Evolutionary conservation across 2,329 filamentous ascomycete genomes (phyloP), one percentile per base, ranked within the genome.

Genomic region (Phoma sp.): DNA sequence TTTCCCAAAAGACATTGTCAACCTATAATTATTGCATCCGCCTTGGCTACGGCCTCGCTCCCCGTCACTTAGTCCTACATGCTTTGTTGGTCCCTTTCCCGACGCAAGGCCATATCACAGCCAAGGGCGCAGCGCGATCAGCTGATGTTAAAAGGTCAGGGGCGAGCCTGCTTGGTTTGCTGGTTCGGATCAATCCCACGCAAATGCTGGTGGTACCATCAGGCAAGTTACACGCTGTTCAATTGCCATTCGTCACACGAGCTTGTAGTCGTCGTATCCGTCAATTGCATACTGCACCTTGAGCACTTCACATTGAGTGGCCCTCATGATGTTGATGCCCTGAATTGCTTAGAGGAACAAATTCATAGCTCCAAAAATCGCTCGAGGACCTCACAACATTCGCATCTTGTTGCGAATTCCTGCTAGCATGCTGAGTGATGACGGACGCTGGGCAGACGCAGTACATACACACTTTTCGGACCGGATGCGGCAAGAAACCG

Each of bases 121-220:
- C 46, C 52, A 46, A 55, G 52, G 18, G 18, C 18, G 18, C 18
- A 18, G 18, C 18, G 18, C 18, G 27, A 46, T 55, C 41, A 55
- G 52, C 41, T 55, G 52, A 55, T n/a, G 13, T 49, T 32, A 18
- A 18, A 18, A 18, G 18, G 18, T 18, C 18, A 18, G 18, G 18
- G 25, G 5, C 25, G 5, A 29, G 27, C 27, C 27, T 41, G 22
- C 10, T 37, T 27, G 29, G 6, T 30, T 23, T 23, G 6, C 44
- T 47, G 24, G 44, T 2, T 36, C 35, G 30, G 10, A 24, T 11
- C 27, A 11, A 10, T 13, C 11, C 18, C 30, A 25, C 14, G 25
- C 18, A 24, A 24, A 36, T 30, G 7, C 13, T 8, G 4, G 25
- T 42, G 29, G n/a, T 3, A 25, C 13, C 43, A 11, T 42, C 38